These are phyloP conservation scores for Lachnellula hyalina DNA, from an alignment of 2,329 filamentous ascomycete species.

Conservation along the genomic window DNA sequence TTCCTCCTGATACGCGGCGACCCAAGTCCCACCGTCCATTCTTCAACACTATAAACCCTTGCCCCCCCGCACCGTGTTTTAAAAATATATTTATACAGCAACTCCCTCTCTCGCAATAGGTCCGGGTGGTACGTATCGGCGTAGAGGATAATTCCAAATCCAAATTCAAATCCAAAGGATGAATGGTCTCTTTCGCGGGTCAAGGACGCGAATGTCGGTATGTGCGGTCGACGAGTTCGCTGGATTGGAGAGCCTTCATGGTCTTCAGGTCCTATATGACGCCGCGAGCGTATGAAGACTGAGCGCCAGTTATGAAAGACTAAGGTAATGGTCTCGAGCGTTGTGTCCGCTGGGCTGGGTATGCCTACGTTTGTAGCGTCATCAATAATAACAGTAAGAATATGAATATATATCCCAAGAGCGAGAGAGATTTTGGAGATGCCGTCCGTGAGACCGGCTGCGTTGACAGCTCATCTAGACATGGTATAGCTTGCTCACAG, in stretches of 20 bases:
- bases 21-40: conserved; percentile 29
- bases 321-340: conserved; percentile 22
- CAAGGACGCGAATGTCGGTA: conserved; percentile 1
- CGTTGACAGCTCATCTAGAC: background rate
- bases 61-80: background rate
- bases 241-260: conserved; percentile 28
- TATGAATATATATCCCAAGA: conserved; percentile 24
- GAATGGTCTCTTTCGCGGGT: background rate
- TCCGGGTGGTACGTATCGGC: background rate
- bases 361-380: background rate
- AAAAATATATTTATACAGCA: background rate
- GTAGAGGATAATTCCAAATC: background rate
- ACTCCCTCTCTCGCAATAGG: background rate
- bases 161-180: background rate
- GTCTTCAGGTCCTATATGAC: conserved; percentile 2
- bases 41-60: background rate
- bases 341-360: background rate
- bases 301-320: conserved; percentile 34
- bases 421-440: conserved; percentile 18
- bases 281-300: conserved; percentile 17
- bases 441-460: no score
- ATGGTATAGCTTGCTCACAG: background rate
- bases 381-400: background rate
- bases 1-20: conserved; percentile 28
- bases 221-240: conserved; percentile 22